phyloP scores from a whole-genome alignment of 2,329 filamentous ascomycete genomes.

The Cercospora citrullina region DNA sequence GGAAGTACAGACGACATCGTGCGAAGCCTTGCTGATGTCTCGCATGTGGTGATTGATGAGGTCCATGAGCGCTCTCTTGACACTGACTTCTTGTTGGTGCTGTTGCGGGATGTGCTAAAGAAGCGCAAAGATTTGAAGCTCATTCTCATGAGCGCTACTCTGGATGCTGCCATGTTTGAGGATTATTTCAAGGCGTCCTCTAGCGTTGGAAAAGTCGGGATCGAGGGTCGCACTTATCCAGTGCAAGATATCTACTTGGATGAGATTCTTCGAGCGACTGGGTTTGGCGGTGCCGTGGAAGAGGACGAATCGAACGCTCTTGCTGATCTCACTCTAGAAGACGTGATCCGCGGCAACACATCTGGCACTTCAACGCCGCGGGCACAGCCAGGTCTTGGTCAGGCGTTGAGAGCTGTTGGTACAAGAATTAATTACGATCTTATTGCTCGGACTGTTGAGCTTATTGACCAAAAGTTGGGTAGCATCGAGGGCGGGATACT shows the following conservation, averaged over 20 bases:
- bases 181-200: constrained; percentile 66
- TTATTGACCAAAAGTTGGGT: constrained; percentile 76
- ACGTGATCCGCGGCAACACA: constrained; percentile 36
- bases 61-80: constrained; percentile 94
- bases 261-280: constrained; percentile 77
- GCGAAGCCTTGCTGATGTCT: constrained; percentile 81
- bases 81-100: constrained; percentile 87
- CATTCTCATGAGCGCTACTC: constrained; percentile 92
- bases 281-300: constrained; percentile 54
- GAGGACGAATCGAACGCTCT: constrained; percentile 50
- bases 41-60: constrained; percentile 93
- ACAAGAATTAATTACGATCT: constrained; percentile 90
- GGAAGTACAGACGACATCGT: constrained; percentile 77
- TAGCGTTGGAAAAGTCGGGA: constrained; percentile 76
- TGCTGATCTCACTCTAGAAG: constrained; percentile 42
- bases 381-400: constrained; percentile 37
- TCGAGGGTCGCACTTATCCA: constrained; percentile 83
- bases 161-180: constrained; percentile 83
- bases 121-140: constrained; percentile 78
- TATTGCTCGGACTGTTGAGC: constrained; percentile 73
- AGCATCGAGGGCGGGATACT: constrained; percentile 80
- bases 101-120: constrained; percentile 78
- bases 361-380: constrained; percentile 26
- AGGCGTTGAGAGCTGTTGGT: constrained; percentile 51
- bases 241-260: constrained; percentile 89